These are phyloP conservation scores for Aegilops sharonensis DNA, from an alignment of 176 grass and related monocot species.

Conservation along the genomic window DNA sequence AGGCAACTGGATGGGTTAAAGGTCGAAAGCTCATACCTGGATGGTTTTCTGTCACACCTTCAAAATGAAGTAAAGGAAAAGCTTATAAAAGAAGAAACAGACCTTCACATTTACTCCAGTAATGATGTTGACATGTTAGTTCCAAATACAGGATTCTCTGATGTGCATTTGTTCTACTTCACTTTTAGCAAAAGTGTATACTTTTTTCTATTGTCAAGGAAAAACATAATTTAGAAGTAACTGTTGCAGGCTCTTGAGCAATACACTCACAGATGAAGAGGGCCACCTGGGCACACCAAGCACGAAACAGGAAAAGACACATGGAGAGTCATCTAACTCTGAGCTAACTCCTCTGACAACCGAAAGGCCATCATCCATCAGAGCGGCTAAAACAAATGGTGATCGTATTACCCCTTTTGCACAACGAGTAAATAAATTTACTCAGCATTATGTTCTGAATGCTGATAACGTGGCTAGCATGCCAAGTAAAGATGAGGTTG, in stretches of 20 bases:
- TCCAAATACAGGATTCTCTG: constrained; percentile 29
- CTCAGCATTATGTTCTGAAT: constrained; percentile 60
- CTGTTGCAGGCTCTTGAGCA: constrained; percentile 72
- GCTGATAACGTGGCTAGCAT: constrained; percentile 38
- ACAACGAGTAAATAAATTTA: constrained; percentile 73
- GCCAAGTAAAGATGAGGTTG: constrained; percentile 38
- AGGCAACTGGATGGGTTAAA: constrained; percentile 81
- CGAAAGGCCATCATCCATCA: constrained; percentile 50
- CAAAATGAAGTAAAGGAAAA: constrained; percentile 81
- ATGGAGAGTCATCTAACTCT: constrained; percentile 46
- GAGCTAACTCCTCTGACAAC: constrained; percentile 51
- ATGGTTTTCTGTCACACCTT: constrained; percentile 83
- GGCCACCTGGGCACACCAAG: constrained; percentile 48
- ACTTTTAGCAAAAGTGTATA: not conserved
- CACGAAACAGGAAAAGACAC: constrained; percentile 51
- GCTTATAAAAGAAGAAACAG: constrained; percentile 70
- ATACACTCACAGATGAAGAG: constrained; percentile 37
- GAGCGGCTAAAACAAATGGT: constrained; percentile 50
- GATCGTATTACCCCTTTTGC: constrained; percentile 82
- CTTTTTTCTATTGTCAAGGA: constrained; percentile 9
- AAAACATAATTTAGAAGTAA: constrained; percentile 40
- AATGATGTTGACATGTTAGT: constrained; percentile 89
- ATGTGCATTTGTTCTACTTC: constrained; percentile 13
- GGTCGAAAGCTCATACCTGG: constrained; percentile 60
- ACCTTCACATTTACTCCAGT: constrained; percentile 87